Evolutionary conservation across 2,329 filamentous ascomycete genomes (phyloP).

Genomic region (Erysiphe pulchra): DNA sequence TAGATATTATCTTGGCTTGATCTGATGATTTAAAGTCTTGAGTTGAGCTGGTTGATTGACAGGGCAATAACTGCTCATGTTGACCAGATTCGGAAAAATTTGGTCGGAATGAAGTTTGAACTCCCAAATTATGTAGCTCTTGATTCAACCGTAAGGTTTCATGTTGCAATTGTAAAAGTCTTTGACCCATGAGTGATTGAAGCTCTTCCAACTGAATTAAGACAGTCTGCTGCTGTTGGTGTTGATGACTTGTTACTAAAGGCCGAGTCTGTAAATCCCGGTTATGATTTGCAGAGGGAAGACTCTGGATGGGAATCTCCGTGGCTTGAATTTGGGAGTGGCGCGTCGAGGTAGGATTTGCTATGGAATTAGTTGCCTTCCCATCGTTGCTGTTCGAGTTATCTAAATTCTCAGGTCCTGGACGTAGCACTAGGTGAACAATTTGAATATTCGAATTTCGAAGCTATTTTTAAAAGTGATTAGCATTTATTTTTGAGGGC

Average conservation of each 20-base stretch:
- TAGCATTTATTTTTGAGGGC: not conserved
- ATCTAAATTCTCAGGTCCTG: conserved; percentile 8
- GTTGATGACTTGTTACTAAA: conserved; percentile 7
- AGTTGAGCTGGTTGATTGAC: not conserved
- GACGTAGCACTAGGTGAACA: conserved; percentile 26
- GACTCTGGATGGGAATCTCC: no score
- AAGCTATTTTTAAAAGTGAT: conserved; percentile 14
- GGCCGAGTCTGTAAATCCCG: conserved; percentile 7
- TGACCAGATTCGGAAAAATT: not conserved
- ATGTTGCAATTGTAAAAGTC: conserved; percentile 22
- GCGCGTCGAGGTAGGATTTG: conserved; percentile 4
- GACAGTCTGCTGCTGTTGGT: conserved; percentile 7
- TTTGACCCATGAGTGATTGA: conserved; percentile 14
- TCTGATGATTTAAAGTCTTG: not conserved
- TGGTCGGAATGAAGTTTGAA: not conserved
- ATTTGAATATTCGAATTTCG: conserved; percentile 22
- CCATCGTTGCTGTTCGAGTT: not conserved
- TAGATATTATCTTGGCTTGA: not conserved
- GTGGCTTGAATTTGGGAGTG: no score
- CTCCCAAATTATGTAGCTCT: conserved; percentile 11
- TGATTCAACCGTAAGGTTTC: conserved; percentile 19
- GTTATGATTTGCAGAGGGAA: not conserved
- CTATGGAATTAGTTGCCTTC: not conserved
- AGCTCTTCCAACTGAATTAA: conserved; percentile 5
- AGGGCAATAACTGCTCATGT: not conserved